A percentile compares a stretch with the other conserved stretches of the same genome.
Conservation (phyloP, 306 rosid genomes). For the Hippophae rhamnoides region DNA sequence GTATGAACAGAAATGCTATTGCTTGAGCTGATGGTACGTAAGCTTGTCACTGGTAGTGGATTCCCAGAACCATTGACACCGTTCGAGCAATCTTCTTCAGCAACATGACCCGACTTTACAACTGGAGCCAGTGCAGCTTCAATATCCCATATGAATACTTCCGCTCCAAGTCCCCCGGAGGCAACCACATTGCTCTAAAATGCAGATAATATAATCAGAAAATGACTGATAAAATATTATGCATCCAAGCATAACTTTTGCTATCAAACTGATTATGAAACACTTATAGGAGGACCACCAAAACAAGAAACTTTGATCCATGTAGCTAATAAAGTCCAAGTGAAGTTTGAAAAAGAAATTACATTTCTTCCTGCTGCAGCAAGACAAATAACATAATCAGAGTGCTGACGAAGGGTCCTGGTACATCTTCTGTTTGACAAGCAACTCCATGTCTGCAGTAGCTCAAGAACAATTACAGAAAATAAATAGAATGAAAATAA, state of each 20-base stretch:
- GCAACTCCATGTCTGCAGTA: slow-evolving; percentile 70
- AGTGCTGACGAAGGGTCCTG: slow-evolving; percentile 78
- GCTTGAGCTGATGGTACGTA: slow-evolving; percentile 79
- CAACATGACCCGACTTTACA: slow-evolving; percentile 58
- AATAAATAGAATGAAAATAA: slow-evolving; percentile 9
- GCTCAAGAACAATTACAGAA: slow-evolving; percentile 3
- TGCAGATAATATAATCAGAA: slow-evolving; percentile 94
- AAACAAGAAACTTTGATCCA: slow-evolving; percentile 23
- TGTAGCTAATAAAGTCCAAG: slow-evolving; percentile 14
- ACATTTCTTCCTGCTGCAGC: slow-evolving; percentile 90
- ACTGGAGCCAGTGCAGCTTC: slow-evolving; percentile 73
- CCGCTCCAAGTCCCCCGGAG: slow-evolving; percentile 99
- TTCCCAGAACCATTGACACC: slow-evolving; percentile 69
- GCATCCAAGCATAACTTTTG: slow-evolving; percentile 20
- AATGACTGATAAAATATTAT: slow-evolving; percentile 27
- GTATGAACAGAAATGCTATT: slow-evolving; percentile 54
- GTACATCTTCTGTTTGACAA: slow-evolving; percentile 65
- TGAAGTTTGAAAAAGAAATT: slow-evolving; percentile 44
- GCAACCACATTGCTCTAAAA: slow-evolving; percentile 99
- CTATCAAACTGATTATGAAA: slow-evolving; percentile 18
- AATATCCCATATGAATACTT: slow-evolving; percentile 96
- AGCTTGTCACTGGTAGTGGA: slow-evolving; percentile 55
- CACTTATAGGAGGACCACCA: slow-evolving; percentile 4
- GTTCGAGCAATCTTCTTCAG: slow-evolving; percentile 66
- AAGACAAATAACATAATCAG: slow-evolving; percentile 93